Percentiles rank a stretch among this genome's conserved stretches.
These are phyloP conservation scores for Corylus heterophylla DNA, from an alignment of 306 rosid species.

Conservation along the genomic window DNA sequence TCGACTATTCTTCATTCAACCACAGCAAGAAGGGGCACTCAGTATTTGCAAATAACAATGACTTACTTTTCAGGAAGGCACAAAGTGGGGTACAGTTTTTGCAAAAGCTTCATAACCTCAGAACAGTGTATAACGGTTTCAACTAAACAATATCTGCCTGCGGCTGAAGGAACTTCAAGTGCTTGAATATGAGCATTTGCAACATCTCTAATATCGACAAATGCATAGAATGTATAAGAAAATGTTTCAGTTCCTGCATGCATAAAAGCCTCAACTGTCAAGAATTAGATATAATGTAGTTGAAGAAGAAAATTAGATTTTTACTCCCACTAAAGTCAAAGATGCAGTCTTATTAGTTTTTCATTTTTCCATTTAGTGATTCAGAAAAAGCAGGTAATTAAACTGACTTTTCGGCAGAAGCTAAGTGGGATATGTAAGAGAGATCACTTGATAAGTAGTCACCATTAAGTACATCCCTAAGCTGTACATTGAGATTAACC, in stretches of 20 bases:
- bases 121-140: constrained; percentile 57
- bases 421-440: no score
- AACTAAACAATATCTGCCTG: constrained; percentile 63
- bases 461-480: no score
- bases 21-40: neutral
- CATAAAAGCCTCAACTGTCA: neutral
- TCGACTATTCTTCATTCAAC: neutral
- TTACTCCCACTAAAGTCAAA: no score
- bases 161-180: constrained; percentile 73
- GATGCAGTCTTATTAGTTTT: no score
- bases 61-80: constrained; percentile 61
- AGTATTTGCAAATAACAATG: no score
- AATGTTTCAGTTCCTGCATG: constrained; percentile 56
- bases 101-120: constrained; percentile 49
- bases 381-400: no score
- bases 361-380: no score
- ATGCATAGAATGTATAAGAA: constrained; percentile 42
- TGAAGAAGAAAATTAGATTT: no score
- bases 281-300: no score
- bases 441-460: no score
- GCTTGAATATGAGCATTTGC: constrained; percentile 74
- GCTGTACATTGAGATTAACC: no score
- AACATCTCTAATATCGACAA: constrained; percentile 79
- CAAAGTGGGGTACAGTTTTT: constrained; percentile 48
- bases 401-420: no score